Conservation (phyloP, 345 rosid genomes). For the Eucalyptus tenuipes region DNA sequence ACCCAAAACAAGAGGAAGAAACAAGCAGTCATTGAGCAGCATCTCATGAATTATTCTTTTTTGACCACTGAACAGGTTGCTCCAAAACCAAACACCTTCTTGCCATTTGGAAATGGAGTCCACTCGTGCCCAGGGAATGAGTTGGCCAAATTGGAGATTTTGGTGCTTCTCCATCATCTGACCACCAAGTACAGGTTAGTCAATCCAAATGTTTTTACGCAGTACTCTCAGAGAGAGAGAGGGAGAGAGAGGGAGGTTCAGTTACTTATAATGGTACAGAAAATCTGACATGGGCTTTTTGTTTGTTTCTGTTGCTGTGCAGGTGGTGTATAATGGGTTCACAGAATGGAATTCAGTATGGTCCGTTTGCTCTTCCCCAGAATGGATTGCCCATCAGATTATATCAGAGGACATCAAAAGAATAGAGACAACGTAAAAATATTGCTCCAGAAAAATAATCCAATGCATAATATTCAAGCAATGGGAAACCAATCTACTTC, state of each 20-base stretch:
- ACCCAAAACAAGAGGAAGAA: neutral
- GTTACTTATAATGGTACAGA: neutral
- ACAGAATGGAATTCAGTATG: conserved; percentile 29
- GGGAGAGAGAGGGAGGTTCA: neutral
- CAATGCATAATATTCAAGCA: neutral
- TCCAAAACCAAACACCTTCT: conserved; percentile 26
- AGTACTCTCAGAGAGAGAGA: neutral
- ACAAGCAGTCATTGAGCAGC: neutral
- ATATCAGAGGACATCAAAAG: neutral
- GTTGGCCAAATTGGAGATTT: conserved; percentile 38
- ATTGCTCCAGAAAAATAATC: neutral
- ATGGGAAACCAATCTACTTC: neutral
- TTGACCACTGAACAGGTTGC: conserved; percentile 6
- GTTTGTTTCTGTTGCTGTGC: neutral
- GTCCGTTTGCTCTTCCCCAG: conserved; percentile 41
- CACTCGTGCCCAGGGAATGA: conserved; percentile 48
- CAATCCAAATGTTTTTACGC: neutral
- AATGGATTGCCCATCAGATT: conserved; percentile 30
- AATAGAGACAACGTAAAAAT: neutral
- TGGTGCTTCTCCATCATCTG: conserved; percentile 29
- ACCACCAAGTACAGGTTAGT: conserved; percentile 35
- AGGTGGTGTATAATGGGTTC: conserved; percentile 28
- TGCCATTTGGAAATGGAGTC: conserved; percentile 41
- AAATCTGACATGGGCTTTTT: neutral
- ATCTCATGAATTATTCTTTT: neutral